These are phyloP conservation scores for Sclerotinia subarctica DNA, from an alignment of 2,329 filamentous ascomycete genomes.

Conservation along the genomic window DNA sequence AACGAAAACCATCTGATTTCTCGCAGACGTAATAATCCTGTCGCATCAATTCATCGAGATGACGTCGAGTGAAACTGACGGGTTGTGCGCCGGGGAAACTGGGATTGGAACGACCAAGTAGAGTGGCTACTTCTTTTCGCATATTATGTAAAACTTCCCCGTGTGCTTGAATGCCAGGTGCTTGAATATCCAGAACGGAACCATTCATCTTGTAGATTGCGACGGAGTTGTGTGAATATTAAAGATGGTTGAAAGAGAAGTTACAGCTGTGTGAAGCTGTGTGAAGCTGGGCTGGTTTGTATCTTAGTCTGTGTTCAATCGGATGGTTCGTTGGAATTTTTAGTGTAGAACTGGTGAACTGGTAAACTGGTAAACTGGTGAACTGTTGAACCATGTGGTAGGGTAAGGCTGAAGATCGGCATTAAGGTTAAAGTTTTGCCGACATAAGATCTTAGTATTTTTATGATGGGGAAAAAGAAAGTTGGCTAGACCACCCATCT, in stretches of 20 bases:
- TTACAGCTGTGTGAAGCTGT: not conserved
- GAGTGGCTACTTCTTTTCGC: constrained; percentile 67
- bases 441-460: not conserved
- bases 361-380: too few species aligned
- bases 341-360: not conserved
- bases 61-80: constrained; percentile 80
- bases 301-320: not conserved
- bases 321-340: not conserved
- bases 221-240: not conserved
- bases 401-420: constrained; percentile 21
- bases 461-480: not conserved
- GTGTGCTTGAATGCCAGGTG: constrained; percentile 64
- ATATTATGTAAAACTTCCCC: constrained; percentile 59
- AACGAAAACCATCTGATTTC: constrained; percentile 94
- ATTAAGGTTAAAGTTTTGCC: not conserved
- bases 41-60: constrained; percentile 75
- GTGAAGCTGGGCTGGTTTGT: not conserved
- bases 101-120: constrained; percentile 67
- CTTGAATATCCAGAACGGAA: constrained; percentile 44
- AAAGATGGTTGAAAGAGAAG: not conserved
- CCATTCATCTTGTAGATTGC: constrained; percentile 24
- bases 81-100: constrained; percentile 90
- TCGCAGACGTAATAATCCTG: constrained; percentile 97
- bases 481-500: not conserved
- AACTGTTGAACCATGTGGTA: not conserved